A percentile compares a stretch with the other conserved stretches of the same genome.
Conservation (phyloP, 2,329 filamentous ascomycete species). For the Alternaria arborescens region DNA sequence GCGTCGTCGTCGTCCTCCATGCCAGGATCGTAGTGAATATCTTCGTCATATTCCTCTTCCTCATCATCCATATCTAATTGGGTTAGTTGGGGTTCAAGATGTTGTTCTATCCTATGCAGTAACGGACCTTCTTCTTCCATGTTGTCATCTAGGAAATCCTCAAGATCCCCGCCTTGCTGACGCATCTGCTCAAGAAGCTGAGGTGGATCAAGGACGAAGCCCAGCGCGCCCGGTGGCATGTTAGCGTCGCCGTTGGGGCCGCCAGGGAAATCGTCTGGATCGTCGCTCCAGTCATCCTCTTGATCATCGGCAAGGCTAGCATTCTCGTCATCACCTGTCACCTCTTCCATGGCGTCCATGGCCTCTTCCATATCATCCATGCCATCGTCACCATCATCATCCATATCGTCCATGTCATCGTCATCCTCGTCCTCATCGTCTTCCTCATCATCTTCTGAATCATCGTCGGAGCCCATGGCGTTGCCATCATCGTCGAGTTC, state of each 20-base stretch:
- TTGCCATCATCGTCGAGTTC: constrained; percentile 76
- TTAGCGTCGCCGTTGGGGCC: constrained; percentile 62
- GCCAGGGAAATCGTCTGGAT: constrained; percentile 56
- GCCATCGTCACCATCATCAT: constrained; percentile 48
- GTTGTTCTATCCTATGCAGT: constrained; percentile 7
- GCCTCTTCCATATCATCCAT: constrained; percentile 54
- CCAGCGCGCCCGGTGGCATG: constrained; percentile 54
- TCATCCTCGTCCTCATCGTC: constrained; percentile 62
- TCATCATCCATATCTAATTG: constrained; percentile 64
- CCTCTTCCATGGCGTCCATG: constrained; percentile 50
- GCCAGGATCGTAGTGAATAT: constrained; percentile 65
- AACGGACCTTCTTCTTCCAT: constrained; percentile 68
- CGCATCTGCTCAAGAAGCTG: constrained; percentile 51
- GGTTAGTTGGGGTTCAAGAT: constrained; percentile 44
- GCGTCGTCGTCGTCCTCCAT: constrained; percentile 58
- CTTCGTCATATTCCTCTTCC: constrained; percentile 73
- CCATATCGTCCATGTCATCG: constrained; percentile 56
- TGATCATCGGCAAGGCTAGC: constrained; percentile 54
- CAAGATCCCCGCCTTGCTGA: constrained; percentile 55
- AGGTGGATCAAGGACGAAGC: constrained; percentile 49
- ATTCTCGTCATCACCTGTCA: constrained; percentile 59
- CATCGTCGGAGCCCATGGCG: constrained; percentile 65
- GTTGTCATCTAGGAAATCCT: constrained; percentile 65
- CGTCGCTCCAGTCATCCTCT: constrained; percentile 56
- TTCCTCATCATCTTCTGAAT: constrained; percentile 64